These are phyloP conservation scores for Antrodiella citrinella DNA, from an alignment of 768 basidiomycete species.

Conservation along the genomic window DNA sequence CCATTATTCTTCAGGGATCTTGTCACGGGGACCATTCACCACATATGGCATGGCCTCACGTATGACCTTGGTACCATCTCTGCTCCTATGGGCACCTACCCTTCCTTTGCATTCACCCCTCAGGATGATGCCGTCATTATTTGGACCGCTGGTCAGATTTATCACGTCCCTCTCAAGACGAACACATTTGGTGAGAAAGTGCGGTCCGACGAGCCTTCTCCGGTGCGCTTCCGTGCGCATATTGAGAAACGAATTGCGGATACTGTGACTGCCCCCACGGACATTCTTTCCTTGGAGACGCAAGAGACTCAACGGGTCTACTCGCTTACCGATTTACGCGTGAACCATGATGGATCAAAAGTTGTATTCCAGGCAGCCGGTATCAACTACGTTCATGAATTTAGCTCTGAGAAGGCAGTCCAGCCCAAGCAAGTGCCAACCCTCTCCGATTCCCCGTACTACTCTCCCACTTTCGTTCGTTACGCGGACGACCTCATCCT, in stretches of 20 bases:
- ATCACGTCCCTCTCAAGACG: constrained; percentile 46
- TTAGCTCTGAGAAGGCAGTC: constrained; percentile 17
- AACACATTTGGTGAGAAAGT: constrained; percentile 49
- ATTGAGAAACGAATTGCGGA: constrained; percentile 60
- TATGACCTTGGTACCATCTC: constrained; percentile 59
- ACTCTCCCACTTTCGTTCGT: constrained; percentile 60
- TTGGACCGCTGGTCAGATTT: constrained; percentile 69
- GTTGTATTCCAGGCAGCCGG: constrained; percentile 68
- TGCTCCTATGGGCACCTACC: constrained; percentile 76
- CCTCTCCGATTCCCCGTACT: constrained; percentile 40
- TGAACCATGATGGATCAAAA: constrained; percentile 43
- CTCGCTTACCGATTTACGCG: constrained; percentile 53
- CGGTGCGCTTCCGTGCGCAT: constrained; percentile 52
- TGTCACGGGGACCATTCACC: constrained; percentile 51
- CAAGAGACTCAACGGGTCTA: constrained; percentile 45
- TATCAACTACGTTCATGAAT: constrained; percentile 40
- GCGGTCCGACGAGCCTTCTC: constrained; percentile 31
- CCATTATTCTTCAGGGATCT: constrained; percentile 42
- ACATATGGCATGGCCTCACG: constrained; percentile 61
- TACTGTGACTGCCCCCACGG: constrained; percentile 39
- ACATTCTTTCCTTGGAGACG: constrained; percentile 48
- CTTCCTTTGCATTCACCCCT: constrained; percentile 64
- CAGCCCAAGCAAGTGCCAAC: constrained; percentile 36
- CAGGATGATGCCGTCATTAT: constrained; percentile 53
- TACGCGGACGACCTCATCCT: constrained; percentile 42